Conservation (phyloP, 495 filamentous ascomycete genomes). For the Tuber aestivum region DNA sequence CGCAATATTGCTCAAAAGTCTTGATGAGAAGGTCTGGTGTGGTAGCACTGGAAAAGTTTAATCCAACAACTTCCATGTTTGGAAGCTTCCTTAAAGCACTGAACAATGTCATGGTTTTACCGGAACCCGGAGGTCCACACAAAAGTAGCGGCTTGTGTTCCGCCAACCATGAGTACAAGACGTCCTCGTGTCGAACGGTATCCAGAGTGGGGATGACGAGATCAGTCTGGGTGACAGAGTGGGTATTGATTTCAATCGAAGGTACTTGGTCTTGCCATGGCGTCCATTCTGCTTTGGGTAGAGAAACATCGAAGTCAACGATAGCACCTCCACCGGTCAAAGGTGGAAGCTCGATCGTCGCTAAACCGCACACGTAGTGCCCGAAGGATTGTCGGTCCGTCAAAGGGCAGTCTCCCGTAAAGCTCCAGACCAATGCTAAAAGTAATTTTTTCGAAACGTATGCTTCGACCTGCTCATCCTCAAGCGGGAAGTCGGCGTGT, state of each 20-base stretch:
- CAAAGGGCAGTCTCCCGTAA: constrained; percentile 91
- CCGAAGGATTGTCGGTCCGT: constrained; percentile 82
- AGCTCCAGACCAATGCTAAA: constrained; percentile 84
- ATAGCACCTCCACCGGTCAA: constrained; percentile 65
- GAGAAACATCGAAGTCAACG: constrained; percentile 87
- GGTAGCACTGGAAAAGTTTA: constrained; percentile 98
- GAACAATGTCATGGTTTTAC: constrained; percentile 99
- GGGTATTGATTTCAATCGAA: constrained; percentile 90
- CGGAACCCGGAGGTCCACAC: constrained; percentile 94
- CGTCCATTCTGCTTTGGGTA: constrained; percentile 81
- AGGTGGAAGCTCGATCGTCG: constrained; percentile 73
- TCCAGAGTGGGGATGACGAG: constrained; percentile 96
- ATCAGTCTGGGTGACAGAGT: constrained; percentile 94
- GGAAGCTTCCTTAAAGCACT: constrained; percentile 91
- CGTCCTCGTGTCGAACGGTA: constrained; percentile 93
- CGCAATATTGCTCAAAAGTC: constrained; percentile 98
- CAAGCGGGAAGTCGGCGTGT: constrained; percentile 87
- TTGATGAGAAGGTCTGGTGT: constrained; percentile 96
- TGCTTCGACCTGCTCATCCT: constrained; percentile 76
- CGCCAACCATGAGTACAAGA: constrained; percentile 96
- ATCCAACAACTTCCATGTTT: constrained; percentile 96
- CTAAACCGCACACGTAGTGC: constrained; percentile 67
- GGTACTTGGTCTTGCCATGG: constrained; percentile 94
- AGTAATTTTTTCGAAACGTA: constrained; percentile 90
- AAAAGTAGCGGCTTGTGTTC: constrained; percentile 96